These are phyloP conservation scores for Alternaria sp. DNA, from an alignment of 2,329 filamentous ascomycete genomes.

Conservation along the genomic window DNA sequence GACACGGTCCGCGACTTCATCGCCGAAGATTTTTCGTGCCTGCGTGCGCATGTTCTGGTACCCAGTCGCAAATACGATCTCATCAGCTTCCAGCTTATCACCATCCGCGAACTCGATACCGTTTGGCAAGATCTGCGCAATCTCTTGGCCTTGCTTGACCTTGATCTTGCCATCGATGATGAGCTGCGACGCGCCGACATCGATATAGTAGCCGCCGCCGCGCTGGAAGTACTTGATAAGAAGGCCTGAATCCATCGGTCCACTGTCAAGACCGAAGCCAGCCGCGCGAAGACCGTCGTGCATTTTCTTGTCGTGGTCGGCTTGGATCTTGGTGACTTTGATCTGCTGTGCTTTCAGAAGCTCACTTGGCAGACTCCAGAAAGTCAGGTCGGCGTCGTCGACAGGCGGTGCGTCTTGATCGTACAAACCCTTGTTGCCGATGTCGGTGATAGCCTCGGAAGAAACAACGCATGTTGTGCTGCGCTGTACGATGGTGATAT, in stretches of 20 bases:
- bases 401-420: slow-evolving; percentile 35
- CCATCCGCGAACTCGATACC: slow-evolving; percentile 55
- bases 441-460: slow-evolving; percentile 31
- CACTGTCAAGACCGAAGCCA: slow-evolving; percentile 51
- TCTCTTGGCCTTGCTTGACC: slow-evolving; percentile 49
- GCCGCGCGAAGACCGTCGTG: slow-evolving; percentile 51
- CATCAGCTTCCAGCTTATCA: slow-evolving; percentile 51
- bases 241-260: slow-evolving; percentile 36
- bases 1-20: slow-evolving; percentile 49
- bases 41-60: slow-evolving; percentile 54
- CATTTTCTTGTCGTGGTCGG: slow-evolving; percentile 43
- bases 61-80: slow-evolving; percentile 57
- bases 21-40: slow-evolving; percentile 49
- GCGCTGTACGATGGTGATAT: slow-evolving; percentile 57
- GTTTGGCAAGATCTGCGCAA: slow-evolving; percentile 45
- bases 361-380: slow-evolving; percentile 45
- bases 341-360: slow-evolving; percentile 40
- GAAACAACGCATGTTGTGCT: slow-evolving; percentile 49
- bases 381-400: slow-evolving; percentile 36
- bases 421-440: slow-evolving; percentile 38
- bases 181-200: slow-evolving; percentile 52
- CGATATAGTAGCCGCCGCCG: slow-evolving; percentile 57
- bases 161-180: slow-evolving; percentile 55
- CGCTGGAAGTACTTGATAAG: slow-evolving; percentile 51
- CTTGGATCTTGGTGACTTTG: slow-evolving; percentile 33